Evolutionary conservation across 768 basidiomycete genomes (phyloP).

Genomic region (Imleria badia): DNA sequence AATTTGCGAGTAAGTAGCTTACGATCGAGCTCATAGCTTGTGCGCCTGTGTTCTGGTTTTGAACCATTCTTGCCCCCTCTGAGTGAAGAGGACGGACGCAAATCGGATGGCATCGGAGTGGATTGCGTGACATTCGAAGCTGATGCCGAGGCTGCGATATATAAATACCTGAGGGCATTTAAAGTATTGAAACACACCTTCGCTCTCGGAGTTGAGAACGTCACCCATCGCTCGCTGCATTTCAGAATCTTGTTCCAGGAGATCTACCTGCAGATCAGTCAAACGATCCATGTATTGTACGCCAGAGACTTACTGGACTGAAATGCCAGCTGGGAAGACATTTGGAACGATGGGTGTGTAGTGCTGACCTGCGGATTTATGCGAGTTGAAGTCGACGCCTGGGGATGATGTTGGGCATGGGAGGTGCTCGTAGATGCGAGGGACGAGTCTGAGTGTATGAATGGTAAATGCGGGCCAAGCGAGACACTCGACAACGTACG

Average conservation of each 20-base stretch:
- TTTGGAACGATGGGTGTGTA: conserved; percentile 50
- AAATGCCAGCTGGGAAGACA: conserved; percentile 49
- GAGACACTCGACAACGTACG: conserved; percentile 30
- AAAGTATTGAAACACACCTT: conserved; percentile 21
- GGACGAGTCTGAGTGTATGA: conserved; percentile 12
- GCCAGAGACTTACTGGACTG: conserved; percentile 52
- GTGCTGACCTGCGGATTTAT: conserved; percentile 51
- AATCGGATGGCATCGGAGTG: conserved; percentile 1
- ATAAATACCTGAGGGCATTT: background rate
- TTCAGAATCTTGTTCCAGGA: conserved; percentile 68
- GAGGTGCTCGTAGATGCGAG: conserved; percentile 15
- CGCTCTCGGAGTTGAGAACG: conserved; percentile 52
- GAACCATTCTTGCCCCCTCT: background rate
- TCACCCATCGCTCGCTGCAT: conserved; percentile 66
- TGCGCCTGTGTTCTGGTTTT: conserved; percentile 5
- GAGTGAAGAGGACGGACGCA: conserved; percentile 17
- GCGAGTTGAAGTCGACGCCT: conserved; percentile 35
- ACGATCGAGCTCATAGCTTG: conserved; percentile 19
- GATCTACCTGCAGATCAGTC: conserved; percentile 41
- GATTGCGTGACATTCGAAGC: conserved; percentile 5
- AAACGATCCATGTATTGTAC: background rate
- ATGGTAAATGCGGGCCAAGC: background rate
- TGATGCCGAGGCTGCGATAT: conserved; percentile 15
- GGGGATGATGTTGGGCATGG: conserved; percentile 17
- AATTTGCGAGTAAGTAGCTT: background rate